These are phyloP conservation scores for Testicularia cyperi DNA, from an alignment of 1,284 basidiomycete genomes.

Conservation along the genomic window DNA sequence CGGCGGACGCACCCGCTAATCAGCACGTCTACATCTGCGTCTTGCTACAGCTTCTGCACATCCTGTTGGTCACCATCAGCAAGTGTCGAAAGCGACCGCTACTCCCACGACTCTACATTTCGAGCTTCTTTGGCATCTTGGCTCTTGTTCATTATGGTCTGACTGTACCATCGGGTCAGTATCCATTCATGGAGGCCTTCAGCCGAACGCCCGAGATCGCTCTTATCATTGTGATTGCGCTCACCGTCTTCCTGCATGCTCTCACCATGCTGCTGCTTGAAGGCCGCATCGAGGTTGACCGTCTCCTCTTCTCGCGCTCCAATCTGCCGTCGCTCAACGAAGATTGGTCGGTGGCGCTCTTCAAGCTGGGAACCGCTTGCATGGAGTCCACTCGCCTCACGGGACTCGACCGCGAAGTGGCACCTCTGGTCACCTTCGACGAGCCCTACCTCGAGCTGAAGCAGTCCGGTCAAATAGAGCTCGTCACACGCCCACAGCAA, in stretches of 20 bases:
- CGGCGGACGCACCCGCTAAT: constrained; percentile 38
- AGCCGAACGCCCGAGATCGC: constrained; percentile 44
- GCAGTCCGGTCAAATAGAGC: constrained; percentile 16
- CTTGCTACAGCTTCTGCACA: constrained; percentile 44
- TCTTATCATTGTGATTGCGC: constrained; percentile 34
- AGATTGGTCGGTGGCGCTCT: constrained; percentile 50
- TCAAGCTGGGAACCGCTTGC: constrained; percentile 55
- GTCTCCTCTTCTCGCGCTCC: constrained; percentile 38
- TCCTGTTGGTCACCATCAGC: constrained; percentile 24
- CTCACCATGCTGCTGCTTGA: constrained; percentile 50
- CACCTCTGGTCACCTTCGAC: constrained; percentile 29
- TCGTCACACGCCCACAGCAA: constrained; percentile 21
- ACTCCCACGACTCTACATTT: constrained; percentile 35
- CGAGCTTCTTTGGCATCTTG: constrained; percentile 37
- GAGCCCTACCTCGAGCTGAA: constrained; percentile 50
- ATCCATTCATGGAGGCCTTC: constrained; percentile 47
- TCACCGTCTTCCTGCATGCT: constrained; percentile 46
- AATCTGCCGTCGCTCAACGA: constrained; percentile 42
- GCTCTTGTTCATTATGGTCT: constrained; percentile 42
- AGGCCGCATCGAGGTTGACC: constrained; percentile 24
- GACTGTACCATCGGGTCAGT: constrained; percentile 24
- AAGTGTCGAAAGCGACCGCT: constrained; percentile 27
- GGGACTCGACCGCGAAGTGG: constrained; percentile 45
- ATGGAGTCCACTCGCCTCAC: constrained; percentile 52
- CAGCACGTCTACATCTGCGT: constrained; percentile 52